phyloP scores from a whole-genome alignment of 495 filamentous ascomycete species.

The Aspergillus haitiensis region DNA sequence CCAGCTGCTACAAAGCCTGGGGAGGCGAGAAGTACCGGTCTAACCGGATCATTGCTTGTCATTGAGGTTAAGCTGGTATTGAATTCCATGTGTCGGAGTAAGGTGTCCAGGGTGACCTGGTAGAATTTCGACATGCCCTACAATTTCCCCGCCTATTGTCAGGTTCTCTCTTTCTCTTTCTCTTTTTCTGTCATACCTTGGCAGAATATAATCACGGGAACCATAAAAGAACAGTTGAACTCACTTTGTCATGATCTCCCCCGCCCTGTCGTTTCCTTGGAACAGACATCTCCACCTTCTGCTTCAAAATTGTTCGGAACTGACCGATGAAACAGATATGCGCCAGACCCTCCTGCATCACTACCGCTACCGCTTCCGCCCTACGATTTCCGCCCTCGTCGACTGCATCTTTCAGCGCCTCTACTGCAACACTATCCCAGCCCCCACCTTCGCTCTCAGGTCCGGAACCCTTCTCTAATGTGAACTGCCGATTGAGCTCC shows the following conservation, averaged over 20 bases:
- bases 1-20: conserved; percentile 82
- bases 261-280: conserved; percentile 70
- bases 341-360: conserved; percentile 92
- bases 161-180: conserved; percentile 3
- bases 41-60: conserved; percentile 39
- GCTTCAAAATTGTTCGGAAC: conserved; percentile 82
- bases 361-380: conserved; percentile 79
- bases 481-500: conserved; percentile 85
- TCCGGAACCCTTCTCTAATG: conserved; percentile 63
- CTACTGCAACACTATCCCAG: conserved; percentile 88
- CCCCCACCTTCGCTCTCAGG: conserved; percentile 55
- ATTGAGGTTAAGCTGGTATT: conserved; percentile 45
- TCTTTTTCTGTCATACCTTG: not conserved
- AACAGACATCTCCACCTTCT: conserved; percentile 79
- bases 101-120: conserved; percentile 69
- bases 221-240: conserved; percentile 15
- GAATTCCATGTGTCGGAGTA: conserved; percentile 78
- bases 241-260: conserved; percentile 65
- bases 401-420: conserved; percentile 74
- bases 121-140: conserved; percentile 79
- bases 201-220: too few species aligned
- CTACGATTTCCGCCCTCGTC: conserved; percentile 66
- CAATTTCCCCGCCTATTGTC: conserved; percentile 10
- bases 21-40: conserved; percentile 82
- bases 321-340: conserved; percentile 94